Percentiles rank a stretch among this genome's conserved stretches.
phyloP scores from a whole-genome alignment of 192 early-diverging fungal genomes.

The Coemansia pectinata region DNA sequence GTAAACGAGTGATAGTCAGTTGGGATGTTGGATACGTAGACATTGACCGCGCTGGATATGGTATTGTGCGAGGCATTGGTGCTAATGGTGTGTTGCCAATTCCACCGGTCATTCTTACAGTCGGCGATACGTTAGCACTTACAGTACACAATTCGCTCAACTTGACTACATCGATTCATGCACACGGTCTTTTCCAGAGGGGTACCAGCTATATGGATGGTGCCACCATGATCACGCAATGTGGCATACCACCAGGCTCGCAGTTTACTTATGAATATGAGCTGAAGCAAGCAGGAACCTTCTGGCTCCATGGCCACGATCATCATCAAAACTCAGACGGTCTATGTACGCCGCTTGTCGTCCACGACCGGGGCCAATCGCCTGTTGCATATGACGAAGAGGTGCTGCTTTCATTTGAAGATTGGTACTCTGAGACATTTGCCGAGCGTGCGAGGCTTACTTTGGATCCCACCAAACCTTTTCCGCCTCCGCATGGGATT shows the following conservation, averaged over 20 bases:
- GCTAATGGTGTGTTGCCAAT: no score
- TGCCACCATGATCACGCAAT: slow-evolving; percentile 52
- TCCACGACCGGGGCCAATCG: slow-evolving; percentile 57
- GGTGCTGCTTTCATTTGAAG: slow-evolving; percentile 60
- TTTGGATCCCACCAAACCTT: slow-evolving; percentile 48
- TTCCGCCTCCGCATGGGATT: slow-evolving; percentile 61
- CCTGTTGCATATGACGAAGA: slow-evolving; percentile 65
- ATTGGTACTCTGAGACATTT: slow-evolving; percentile 67
- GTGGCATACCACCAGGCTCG: no score
- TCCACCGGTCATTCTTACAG: no score
- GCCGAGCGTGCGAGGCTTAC: slow-evolving; percentile 46
- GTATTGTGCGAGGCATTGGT: no score
- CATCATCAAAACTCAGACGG: no score
- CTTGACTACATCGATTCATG: slow-evolving; percentile 64
- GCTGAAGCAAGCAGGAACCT: slow-evolving; percentile 68
- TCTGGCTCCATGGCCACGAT: no score
- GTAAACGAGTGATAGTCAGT: no score
- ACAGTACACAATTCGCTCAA: slow-evolving; percentile 57
- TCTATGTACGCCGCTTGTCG: slow-evolving; percentile 56
- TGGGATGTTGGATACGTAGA: no score
- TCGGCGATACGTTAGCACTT: slow-evolving; percentile 9
- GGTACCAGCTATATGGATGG: slow-evolving; percentile 69
- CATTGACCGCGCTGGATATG: no score
- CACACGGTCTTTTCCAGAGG: slow-evolving; percentile 78
- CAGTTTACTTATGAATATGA: no score